Percentiles rank a stretch among this genome's conserved stretches.
Conservation (phyloP, 225 moss, liverwort and hornwort species). For the Pleurozium schreberi region DNA sequence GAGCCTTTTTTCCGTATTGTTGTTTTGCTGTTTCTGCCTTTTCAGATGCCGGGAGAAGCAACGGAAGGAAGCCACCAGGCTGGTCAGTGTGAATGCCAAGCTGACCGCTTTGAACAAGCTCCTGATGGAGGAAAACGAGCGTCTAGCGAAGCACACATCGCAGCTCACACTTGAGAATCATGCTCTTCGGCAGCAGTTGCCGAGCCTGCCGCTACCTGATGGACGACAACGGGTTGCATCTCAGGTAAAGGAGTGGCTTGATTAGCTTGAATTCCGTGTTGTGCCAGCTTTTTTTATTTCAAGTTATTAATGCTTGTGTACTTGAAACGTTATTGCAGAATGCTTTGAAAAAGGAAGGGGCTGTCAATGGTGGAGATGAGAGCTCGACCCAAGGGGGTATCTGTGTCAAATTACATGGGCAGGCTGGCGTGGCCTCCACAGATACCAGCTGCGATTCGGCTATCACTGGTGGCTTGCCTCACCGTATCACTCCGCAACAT, state of each 20-base stretch:
- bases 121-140: slow-evolving; percentile 62
- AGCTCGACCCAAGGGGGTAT: slow-evolving; percentile 58
- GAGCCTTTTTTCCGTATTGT: neutral
- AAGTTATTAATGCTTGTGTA: neutral
- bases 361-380: slow-evolving; percentile 44
- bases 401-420: slow-evolving; percentile 49
- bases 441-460: slow-evolving; percentile 62
- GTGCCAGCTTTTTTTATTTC: neutral
- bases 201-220: slow-evolving; percentile 19
- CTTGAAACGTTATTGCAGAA: neutral
- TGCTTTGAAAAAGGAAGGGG: slow-evolving; percentile 33
- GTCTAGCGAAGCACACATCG: slow-evolving; percentile 55
- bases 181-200: slow-evolving; percentile 51
- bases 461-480: slow-evolving; percentile 47
- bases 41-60: slow-evolving; percentile 63
- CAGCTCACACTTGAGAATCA: slow-evolving; percentile 60
- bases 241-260: slow-evolving; percentile 9
- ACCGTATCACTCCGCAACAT: slow-evolving; percentile 52
- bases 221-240: slow-evolving; percentile 25
- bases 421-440: slow-evolving; percentile 63
- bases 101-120: slow-evolving; percentile 60
- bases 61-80: slow-evolving; percentile 55
- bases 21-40: neutral
- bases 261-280: neutral
- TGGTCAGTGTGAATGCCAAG: slow-evolving; percentile 59